A percentile compares a stretch with the other conserved stretches of the same genome.
Conservation (phyloP, 306 rosid species). For the Astragalus membranaceus region DNA sequence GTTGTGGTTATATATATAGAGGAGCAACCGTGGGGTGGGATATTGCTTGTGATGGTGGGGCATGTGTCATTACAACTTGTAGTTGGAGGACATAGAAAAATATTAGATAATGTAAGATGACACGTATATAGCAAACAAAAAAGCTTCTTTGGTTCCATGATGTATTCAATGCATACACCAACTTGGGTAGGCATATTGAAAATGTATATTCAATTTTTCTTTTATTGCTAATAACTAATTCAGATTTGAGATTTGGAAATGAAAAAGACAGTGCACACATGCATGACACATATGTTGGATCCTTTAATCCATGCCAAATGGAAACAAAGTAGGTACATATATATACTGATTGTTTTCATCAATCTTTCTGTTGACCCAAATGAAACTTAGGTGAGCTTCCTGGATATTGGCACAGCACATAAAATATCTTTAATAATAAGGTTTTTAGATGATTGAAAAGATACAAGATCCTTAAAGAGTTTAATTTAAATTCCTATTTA, state of each 20-base stretch:
- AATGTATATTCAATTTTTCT: not conserved
- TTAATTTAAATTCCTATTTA: not conserved
- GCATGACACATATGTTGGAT: not conserved
- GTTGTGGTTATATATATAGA: slow-evolving; percentile 29
- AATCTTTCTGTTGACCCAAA: slow-evolving; percentile 20
- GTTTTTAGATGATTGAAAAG: not conserved
- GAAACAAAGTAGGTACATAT: slow-evolving; percentile 4
- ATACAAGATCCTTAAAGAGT: not conserved
- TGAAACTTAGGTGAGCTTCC: slow-evolving; percentile 25
- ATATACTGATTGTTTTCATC: slow-evolving; percentile 24
- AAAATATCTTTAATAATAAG: not conserved
- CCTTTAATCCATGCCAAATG: slow-evolving; percentile 1
- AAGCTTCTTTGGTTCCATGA: not conserved
- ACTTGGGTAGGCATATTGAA: not conserved
- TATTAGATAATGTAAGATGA: not conserved
- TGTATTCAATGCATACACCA: not conserved
- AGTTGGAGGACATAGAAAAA: not conserved
- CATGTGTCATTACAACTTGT: slow-evolving; percentile 29
- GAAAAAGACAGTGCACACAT: slow-evolving; percentile 7
- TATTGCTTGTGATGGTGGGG: slow-evolving; percentile 23
- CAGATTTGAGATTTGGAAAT: not conserved
- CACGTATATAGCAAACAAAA: not conserved
- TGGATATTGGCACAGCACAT: not conserved
- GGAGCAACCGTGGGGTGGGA: not conserved
- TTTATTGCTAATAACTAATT: not conserved